Percentiles rank a stretch among this genome's conserved stretches.
Conservation (phyloP, 805 yeast species). For the Candida ficus region DNA sequence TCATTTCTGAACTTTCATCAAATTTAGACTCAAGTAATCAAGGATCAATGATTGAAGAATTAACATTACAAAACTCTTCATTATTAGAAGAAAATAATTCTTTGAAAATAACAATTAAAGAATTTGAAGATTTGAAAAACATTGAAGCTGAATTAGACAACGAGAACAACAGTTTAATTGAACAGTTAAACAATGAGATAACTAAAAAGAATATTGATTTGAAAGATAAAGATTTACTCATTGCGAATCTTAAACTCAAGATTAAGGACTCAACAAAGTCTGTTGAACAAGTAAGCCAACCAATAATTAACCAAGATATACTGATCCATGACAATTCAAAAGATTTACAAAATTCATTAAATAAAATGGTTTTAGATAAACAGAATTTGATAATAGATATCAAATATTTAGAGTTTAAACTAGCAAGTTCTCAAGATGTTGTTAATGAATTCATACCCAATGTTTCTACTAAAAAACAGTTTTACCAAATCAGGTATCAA, state of each 20-base stretch:
- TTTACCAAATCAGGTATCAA: constrained; percentile 1
- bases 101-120: constrained; percentile 36
- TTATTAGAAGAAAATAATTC: constrained; percentile 29
- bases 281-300: too few species aligned
- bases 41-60: constrained; percentile 28
- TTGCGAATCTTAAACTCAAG: constrained; percentile 9
- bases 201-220: constrained; percentile 19
- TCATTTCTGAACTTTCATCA: constrained; percentile 24
- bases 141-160: constrained; percentile 46
- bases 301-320: background rate
- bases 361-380: background rate
- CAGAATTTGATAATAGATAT: background rate
- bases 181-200: constrained; percentile 37
- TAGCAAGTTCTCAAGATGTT: background rate
- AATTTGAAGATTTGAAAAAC: constrained; percentile 44
- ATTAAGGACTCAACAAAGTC: constrained; percentile 3
- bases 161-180: constrained; percentile 37
- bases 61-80: constrained; percentile 32
- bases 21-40: constrained; percentile 26
- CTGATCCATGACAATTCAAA: too few species aligned
- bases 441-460: background rate
- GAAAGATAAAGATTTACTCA: constrained; percentile 11
- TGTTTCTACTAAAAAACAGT: background rate
- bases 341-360: background rate
- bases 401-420: background rate